Base-by-base conservation (phyloP, 2,329 filamentous ascomycete genomes). In the Lasiodiplodia sp. region DNA sequence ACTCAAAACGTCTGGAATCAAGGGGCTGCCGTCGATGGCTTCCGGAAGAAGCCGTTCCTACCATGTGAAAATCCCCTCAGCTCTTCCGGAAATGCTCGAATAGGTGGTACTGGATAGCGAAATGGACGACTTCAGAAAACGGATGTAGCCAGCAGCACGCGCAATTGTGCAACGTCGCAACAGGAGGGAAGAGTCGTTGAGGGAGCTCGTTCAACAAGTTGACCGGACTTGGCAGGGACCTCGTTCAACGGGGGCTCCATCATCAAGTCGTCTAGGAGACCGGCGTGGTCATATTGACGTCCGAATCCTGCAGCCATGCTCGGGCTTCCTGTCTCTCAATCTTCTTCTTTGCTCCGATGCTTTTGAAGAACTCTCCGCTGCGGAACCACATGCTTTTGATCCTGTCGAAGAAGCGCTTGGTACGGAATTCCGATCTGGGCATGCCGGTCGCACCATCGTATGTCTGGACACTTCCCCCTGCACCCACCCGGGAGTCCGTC, bases 381-480 rank as follows among this genome's bases (percentile, higher is more conserved):
- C 73, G 75, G 58, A 74, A 75, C 69, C 79, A 77, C 18, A 80
- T 62, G 40, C 72, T 70, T 68, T 79, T 77, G 21, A 82, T 69
- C 69, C 76, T 79, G 70, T 82, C 78, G 18, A 78, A 78, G 44
- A 82, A 75, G 37, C 77, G 74, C 73, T 78, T 80, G 69, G 81
- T 75, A 34, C 76, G 73, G 67, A 81, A 80, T 69, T 82, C 80
- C 10, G 77, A 73, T 71, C 77, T 78, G 53, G 78, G 76, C 79
- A 80, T 81, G 16, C 79, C 78, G 5, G 73, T 70, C 44, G 69
- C 73, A 12, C 75, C 77, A 62, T 79, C 57, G 6, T 62, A 62
- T 7, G 68, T 57, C 34, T 69, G 62, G 3, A 69, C 53, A n/a
- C 55, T 66, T 5, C 47, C 53, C 5, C 63, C 47, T 5, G 55